Conservation (phyloP, 257 asterid species). For the Asclepias syriaca region DNA sequence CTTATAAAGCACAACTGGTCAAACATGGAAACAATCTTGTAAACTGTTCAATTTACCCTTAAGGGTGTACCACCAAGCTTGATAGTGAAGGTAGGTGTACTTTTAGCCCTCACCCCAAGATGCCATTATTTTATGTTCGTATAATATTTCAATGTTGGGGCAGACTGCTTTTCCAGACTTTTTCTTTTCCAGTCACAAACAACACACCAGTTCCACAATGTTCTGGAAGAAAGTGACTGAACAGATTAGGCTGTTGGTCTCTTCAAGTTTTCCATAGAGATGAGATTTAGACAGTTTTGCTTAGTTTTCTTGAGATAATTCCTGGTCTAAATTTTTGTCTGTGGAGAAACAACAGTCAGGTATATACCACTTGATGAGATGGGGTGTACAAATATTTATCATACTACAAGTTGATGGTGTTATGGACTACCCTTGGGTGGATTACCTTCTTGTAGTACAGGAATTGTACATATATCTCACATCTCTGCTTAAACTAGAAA, state of each 20-base stretch:
- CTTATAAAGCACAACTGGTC: too few relatives aligned
- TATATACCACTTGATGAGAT: not conserved
- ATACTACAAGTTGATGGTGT: not conserved
- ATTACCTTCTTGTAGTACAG: not conserved
- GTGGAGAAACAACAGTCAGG: not conserved
- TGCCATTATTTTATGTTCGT: not conserved
- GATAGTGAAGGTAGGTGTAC: not conserved
- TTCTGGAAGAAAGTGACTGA: not conserved
- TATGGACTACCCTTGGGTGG: not conserved
- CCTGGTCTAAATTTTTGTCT: not conserved
- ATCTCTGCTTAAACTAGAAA: not conserved
- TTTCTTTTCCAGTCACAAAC: not conserved
- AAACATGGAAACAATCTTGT: not conserved
- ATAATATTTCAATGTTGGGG: not conserved
- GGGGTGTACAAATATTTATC: not conserved
- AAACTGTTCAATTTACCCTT: not conserved
- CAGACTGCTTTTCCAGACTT: not conserved
- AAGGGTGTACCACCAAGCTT: not conserved
- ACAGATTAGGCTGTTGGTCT: not conserved
- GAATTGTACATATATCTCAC: not conserved
- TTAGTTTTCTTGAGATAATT: not conserved
- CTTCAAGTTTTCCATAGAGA: not conserved
- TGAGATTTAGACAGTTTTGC: not conserved
- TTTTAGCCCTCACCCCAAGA: not conserved
- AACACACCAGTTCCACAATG: not conserved